Percentiles rank a stretch among this genome's conserved stretches.
These are phyloP conservation scores for Botrytis squamosa DNA, from an alignment of 2,329 filamentous ascomycete species.

Conservation along the genomic window DNA sequence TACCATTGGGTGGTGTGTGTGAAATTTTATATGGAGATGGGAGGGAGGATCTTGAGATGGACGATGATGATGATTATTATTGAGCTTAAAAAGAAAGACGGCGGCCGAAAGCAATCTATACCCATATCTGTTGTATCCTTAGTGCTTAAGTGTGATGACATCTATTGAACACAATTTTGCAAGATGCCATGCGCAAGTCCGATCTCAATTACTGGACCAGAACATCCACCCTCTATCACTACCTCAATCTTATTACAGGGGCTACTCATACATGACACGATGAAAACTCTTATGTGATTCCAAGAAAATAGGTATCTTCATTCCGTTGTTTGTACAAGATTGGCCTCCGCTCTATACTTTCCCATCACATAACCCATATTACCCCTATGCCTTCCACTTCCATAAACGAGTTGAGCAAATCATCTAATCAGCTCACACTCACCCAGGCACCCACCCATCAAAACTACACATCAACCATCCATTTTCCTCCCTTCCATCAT, in stretches of 20 bases:
- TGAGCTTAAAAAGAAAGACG: neutral
- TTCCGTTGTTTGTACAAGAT: conserved; percentile 15
- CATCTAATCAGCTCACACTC: too few relatives aligned
- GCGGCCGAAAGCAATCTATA: neutral
- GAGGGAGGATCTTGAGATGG: conserved; percentile 9
- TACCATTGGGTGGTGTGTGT: conserved; percentile 91
- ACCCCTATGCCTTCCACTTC: neutral
- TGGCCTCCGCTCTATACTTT: too few relatives aligned
- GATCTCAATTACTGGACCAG: neutral
- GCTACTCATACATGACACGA: neutral
- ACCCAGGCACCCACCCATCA: neutral
- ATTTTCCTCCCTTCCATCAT: neutral
- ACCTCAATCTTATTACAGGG: neutral
- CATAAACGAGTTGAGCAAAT: neutral
- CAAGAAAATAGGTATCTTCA: conserved; percentile 15
- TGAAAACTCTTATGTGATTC: neutral
- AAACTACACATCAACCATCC: neutral
- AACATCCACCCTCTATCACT: neutral
- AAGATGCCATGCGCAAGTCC: neutral
- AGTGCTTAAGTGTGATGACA: neutral
- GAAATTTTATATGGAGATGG: conserved; percentile 83
- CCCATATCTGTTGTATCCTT: neutral
- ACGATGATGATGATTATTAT: conserved; percentile 11
- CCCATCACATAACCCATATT: neutral
- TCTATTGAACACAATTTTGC: neutral